Percentiles rank a stretch among this genome's conserved stretches.
Conservation (phyloP, 805 yeast species). For the Candida methanosorbosa region DNA sequence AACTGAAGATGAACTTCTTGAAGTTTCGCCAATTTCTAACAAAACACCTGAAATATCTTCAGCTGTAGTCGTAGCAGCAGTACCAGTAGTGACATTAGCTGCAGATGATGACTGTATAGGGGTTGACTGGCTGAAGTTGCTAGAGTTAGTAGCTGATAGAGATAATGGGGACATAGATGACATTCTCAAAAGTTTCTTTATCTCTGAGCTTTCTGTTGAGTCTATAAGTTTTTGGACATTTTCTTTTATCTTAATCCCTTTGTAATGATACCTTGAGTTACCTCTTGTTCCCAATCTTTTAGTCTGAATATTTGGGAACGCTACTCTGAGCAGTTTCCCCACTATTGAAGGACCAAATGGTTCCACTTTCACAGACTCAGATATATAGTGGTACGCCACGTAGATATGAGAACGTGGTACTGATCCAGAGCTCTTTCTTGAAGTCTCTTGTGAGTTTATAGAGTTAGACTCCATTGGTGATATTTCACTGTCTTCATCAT, state of each 20-base stretch:
- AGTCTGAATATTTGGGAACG: conserved; percentile 59
- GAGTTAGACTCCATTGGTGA: conserved; percentile 2
- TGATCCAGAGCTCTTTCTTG: conserved; percentile 1
- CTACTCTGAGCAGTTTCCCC: conserved; percentile 59
- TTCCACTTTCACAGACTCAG: conserved; percentile 20
- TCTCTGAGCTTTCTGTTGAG: not conserved
- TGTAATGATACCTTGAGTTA: conserved; percentile 73
- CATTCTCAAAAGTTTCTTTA: not conserved
- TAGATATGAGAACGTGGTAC: conserved; percentile 13
- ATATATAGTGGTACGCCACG: conserved; percentile 12
- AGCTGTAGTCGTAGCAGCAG: not conserved
- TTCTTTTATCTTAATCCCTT: conserved; percentile 42
- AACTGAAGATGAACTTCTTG: not conserved
- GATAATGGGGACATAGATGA: not conserved
- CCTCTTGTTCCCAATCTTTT: conserved; percentile 75
- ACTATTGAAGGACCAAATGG: conserved; percentile 67
- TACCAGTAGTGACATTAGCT: not conserved
- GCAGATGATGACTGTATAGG: not conserved
- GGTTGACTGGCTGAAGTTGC: not conserved
- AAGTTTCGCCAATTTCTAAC: not conserved
- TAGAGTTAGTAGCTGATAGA: not conserved
- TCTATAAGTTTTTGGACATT: conserved; percentile 6
- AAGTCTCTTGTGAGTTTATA: conserved; percentile 4
- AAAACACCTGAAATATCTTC: not conserved
- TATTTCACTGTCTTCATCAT: not conserved